Evolutionary conservation across 23 red algal genomes (phyloP), one percentile per base, ranked within the genome.

Genomic region (Gracilaria domingensis): DNA sequence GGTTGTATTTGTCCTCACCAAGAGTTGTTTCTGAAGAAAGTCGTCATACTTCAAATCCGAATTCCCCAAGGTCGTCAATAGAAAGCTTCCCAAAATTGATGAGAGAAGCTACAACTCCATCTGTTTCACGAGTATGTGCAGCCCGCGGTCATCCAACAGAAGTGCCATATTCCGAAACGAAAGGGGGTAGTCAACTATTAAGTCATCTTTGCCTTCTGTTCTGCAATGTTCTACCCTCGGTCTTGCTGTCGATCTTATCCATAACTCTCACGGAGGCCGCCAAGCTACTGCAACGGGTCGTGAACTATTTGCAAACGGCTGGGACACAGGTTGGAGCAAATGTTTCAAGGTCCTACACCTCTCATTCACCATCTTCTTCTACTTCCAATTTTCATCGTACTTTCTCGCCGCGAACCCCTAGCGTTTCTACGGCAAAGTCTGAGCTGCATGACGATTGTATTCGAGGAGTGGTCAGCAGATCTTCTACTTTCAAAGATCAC

Each of bases 161-260:
- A 20, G 32, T 36, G 0, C 17, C 33, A 24, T 24, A 34, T 0
- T 8, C 14, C 2, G 32, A 36, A 69, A 37, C 64, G 17, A 32
- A 69, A 20, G 72, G 12, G 32, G 50, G 24, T 8, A 67, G 25
- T 30, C 38, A 50, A 17, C 39, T 77, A 23, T 12, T 48, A 5
- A 50, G n/a, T 50, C 72, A 77, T 30, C 72, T 77, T 51, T 25
- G 38, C 18, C 72, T 77, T 50, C 72, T 77, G 4, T 77, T 77
- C 45, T 51, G 38, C 28, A 45, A 77, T 50, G 72, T 77, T 77
- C 72, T 77, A 9, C 72, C 72, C 1, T 77, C 72, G 40, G 72
- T 77, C 50, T 30, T 77, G 50, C 23, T 77, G 42, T 77, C 72
- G 25, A 77, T 77, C 45, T 45, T 77, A 25, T 77, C 40, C 72